Evolutionary conservation across 2,329 filamentous ascomycete genomes (phyloP).

Genomic region (Neoscytalidium dimidiatum): DNA sequence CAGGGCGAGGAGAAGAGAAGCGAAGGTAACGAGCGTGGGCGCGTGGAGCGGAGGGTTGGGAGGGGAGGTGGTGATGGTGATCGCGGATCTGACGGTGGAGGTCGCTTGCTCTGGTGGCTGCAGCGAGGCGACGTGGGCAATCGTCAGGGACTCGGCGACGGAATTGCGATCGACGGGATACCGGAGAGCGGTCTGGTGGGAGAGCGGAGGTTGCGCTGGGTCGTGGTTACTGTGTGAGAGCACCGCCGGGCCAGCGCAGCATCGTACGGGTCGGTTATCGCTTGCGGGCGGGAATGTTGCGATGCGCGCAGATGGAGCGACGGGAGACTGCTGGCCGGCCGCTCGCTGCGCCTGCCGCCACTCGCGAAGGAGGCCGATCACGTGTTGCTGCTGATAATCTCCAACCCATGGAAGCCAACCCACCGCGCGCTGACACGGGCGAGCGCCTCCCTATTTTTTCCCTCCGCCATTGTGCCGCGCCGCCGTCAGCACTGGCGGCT

Average conservation of each 20-base stretch:
- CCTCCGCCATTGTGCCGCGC: not conserved
- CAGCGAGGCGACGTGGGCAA: slow-evolving; percentile 12
- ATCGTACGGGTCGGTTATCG: slow-evolving; percentile 3
- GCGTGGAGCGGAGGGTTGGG: slow-evolving; percentile 3
- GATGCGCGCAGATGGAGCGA: slow-evolving; percentile 10
- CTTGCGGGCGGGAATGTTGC: not conserved
- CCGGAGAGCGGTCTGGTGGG: not conserved
- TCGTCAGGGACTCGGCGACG: not conserved
- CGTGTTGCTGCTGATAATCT: not conserved
- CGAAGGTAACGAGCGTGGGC: slow-evolving; percentile 19
- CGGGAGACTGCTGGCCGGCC: not conserved
- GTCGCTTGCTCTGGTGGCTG: not conserved
- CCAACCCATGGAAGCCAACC: not conserved
- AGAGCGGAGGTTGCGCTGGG: not conserved
- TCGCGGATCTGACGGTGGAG: slow-evolving; percentile 3
- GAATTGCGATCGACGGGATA: slow-evolving; percentile 12
- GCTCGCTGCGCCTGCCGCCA: not conserved
- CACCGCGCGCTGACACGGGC: not conserved
- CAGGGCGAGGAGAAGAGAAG: slow-evolving; percentile 22
- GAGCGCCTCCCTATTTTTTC: slow-evolving; percentile 1
- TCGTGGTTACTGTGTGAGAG: slow-evolving; percentile 3
- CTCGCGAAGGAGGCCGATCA: slow-evolving; percentile 10
- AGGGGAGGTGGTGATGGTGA: slow-evolving; percentile 7
- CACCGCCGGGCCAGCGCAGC: slow-evolving; percentile 14
- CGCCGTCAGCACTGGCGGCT: not conserved